Base-by-base conservation (phyloP, 2,329 filamentous ascomycete genomes). In the Phoma herbarum region DNA sequence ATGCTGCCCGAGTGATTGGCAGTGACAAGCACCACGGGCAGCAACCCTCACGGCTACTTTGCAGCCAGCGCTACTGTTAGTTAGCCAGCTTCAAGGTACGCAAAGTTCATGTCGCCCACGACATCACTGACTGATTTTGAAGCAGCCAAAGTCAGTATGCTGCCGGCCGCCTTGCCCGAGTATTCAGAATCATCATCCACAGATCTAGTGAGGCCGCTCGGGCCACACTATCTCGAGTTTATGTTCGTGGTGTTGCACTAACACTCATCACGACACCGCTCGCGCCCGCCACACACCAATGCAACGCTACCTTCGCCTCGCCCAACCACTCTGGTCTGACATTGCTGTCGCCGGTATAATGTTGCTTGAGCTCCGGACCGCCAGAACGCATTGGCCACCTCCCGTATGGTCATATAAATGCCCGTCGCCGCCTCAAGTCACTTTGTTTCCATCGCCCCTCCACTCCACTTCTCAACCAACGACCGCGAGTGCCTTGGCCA, bases 131-230 rank as follows among this genome's bases (percentile, higher is more conserved):
- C 14, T 9, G 9, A 6, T 16, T 23, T 14, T 25, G 11, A 18
- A 12, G 2, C 28, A 29, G n/a, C n/a, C 45, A 12, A 18, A 22
- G 7, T 16, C 16, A n/a, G 14, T 22, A 25, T 10, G 11, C 31
- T 4, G 4, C 20, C 48, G 37, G 5, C 10, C 5, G 9, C 10
- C 20, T 14, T 18, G 12, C n/a, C 18, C 28, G 20, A 12, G 8
- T 12, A 10, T 18, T 4, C 22, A 1, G 12, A 14, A 16, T 6
- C 12, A 0, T 33, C 11, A 22, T n/a, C 3, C 23, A 14, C 2
- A 25, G 14, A 8, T 44, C 53, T 49, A 28, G 16, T 53, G 44
- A 53, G 44, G 44, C 42, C 48, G 54, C 54, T 57, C 22, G 47
- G 54, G 20, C 42, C 54, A 49, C 35, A 18, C 41, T 16, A 9